Percentiles rank a stretch among this genome's conserved stretches.
Conservation (phyloP, 2,329 filamentous ascomycete genomes). For the Canariomyces notabilis region DNA sequence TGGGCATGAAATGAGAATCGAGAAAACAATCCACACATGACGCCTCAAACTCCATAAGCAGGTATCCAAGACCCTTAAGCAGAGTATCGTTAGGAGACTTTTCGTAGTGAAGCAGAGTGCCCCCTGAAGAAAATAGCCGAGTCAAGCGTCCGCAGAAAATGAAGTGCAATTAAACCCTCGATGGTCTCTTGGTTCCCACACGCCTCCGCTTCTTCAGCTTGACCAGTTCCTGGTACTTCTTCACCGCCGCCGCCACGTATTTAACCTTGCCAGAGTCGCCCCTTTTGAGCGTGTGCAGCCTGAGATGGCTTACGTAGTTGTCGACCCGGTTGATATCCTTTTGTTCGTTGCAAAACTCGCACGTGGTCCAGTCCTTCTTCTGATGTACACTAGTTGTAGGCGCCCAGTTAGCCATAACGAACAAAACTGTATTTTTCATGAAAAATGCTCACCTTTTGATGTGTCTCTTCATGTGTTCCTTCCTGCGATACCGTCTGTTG, state of each 20-base stretch:
- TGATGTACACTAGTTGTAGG: not conserved
- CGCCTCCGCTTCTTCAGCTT: not conserved
- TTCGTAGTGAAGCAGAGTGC: too few relatives aligned
- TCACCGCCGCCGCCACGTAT: conserved; percentile 28
- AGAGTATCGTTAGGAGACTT: too few relatives aligned
- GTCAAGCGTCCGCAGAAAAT: too few relatives aligned
- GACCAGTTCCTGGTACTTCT: conserved; percentile 15
- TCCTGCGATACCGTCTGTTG: conserved; percentile 36
- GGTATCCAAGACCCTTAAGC: too few relatives aligned
- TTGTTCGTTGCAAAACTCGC: conserved; percentile 38
- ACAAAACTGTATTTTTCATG: too few relatives aligned
- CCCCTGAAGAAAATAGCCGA: not conserved
- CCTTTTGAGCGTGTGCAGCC: conserved; percentile 33
- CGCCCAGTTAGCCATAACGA: too few relatives aligned
- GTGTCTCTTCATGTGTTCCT: conserved; percentile 54
- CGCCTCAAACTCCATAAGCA: too few relatives aligned
- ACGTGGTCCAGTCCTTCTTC: conserved; percentile 21
- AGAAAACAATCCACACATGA: too few relatives aligned
- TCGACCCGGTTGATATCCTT: conserved; percentile 34
- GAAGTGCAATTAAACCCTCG: conserved; percentile 1
- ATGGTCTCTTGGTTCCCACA: not conserved
- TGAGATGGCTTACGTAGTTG: conserved; percentile 36
- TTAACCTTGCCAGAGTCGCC: conserved; percentile 30
- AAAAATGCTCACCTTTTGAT: conserved; percentile 43
- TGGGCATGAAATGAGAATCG: too few relatives aligned